phyloP scores from a whole-genome alignment of 2,329 filamentous ascomycete genomes.

The Chrysosporium keratinophilum region DNA sequence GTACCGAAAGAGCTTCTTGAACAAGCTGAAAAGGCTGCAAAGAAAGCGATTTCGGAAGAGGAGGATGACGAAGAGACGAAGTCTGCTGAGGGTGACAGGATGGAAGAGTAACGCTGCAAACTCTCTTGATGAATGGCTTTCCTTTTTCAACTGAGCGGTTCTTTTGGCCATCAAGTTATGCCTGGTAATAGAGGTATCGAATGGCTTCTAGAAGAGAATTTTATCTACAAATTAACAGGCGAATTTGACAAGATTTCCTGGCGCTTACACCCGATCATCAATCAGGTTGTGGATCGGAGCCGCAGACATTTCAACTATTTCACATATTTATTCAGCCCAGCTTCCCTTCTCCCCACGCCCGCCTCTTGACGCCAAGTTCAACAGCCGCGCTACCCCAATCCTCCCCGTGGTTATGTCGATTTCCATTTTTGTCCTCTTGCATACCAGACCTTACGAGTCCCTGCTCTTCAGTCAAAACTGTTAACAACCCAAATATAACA shows the following conservation, averaged over 20 bases:
- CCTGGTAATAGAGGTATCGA: not conserved
- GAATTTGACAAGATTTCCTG: not conserved
- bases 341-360: constrained; percentile 66
- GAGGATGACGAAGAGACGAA: constrained; percentile 62
- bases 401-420: constrained; percentile 80
- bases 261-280: not conserved
- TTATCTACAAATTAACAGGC: too few relatives aligned
- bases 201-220: too few relatives aligned
- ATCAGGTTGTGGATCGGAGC: not conserved
- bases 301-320: too few relatives aligned
- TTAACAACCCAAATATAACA: constrained; percentile 85
- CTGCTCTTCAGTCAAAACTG: constrained; percentile 79
- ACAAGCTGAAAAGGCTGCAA: constrained; percentile 86
- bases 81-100: constrained; percentile 60
- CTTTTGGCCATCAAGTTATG: not conserved
- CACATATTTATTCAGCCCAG: constrained; percentile 34
- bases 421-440: constrained; percentile 32
- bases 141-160: not conserved
- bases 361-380: constrained; percentile 82
- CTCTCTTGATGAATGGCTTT: not conserved
- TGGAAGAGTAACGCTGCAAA: constrained; percentile 58
- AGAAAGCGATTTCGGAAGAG: constrained; percentile 82
- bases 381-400: constrained; percentile 94
- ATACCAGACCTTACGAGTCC: constrained; percentile 75
- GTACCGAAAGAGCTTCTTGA: constrained; percentile 83